Evolutionary conservation across 371 early-diverging fungal genomes (phyloP), one percentile per base, ranked within the genome.

Genomic region (Apophysomyces ossiformis): DNA sequence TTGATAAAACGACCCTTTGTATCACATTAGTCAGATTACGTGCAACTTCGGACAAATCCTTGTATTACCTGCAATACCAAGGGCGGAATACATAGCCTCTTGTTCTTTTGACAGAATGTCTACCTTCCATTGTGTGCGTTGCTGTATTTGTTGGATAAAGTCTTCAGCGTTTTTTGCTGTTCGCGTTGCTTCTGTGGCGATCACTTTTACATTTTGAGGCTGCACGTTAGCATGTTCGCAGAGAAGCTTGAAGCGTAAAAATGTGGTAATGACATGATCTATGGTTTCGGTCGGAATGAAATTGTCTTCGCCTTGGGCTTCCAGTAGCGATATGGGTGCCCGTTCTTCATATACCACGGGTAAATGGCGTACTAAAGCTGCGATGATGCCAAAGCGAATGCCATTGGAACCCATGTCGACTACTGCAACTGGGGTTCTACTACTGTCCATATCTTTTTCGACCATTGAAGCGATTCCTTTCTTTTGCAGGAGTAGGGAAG

Each of bases 351-450:
- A 85, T 0, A 80, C 58, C 38, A 83, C 82, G 8, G 84, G 84
- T 6, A 85, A 72, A 54, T 83, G 81, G 9, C 85, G 74, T 21
- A 72, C 70, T 2, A 83, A 63, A 0, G 81, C 72, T 18, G 76
- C 71, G 16, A 85, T 73, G 58, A 85, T 83, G 21, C 83, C 83
- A 36, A 85, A 84, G 21, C 86, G 78, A 46, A 85, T 84, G 46
- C 86, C 86, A 69, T 85, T 85, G 41, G 83, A 83, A n/a, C 86
- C 86, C 80, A 85, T 85, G 64, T 85, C 86, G 5, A 85, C 70
- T 7, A 85, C 80, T 8, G 81, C 86, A 8, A 85, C 69, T 12
- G 83, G 81, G 7, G 81, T 77, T 15, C 62, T 60, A 7, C 67
- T 57, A 9, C 32, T 2, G 32, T 43, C 15, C n/a, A 26, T 37